phyloP scores from a whole-genome alignment of 1,284 basidiomycete genomes.

The Ganoderma leucocontextum region DNA sequence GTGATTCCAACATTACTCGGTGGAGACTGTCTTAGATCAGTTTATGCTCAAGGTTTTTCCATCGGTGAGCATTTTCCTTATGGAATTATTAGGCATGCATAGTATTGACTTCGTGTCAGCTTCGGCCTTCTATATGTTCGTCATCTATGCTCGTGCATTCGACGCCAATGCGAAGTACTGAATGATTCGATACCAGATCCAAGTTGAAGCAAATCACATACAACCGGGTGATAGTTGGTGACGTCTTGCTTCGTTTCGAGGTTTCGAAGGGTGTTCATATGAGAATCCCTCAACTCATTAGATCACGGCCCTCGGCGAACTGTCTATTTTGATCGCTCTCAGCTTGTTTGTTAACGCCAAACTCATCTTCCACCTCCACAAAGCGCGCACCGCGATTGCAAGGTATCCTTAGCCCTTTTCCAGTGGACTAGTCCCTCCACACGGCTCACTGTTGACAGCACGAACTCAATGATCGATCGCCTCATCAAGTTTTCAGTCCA shows the following conservation, averaged over 20 bases:
- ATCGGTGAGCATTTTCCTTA: not conserved
- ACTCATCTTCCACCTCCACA: not conserved
- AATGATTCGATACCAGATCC: not conserved
- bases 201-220: not conserved
- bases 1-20: no score
- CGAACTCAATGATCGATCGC: not conserved
- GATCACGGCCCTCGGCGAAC: not conserved
- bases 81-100: not conserved
- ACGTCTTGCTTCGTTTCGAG: not conserved
- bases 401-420: not conserved
- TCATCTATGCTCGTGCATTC: not conserved
- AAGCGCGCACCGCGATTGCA: not conserved
- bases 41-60: not conserved
- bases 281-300: not conserved
- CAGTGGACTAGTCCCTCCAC: not conserved
- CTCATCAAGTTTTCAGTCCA: not conserved
- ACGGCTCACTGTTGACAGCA: not conserved
- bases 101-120: not conserved
- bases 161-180: not conserved
- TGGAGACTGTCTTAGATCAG: not conserved
- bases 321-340: not conserved
- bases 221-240: not conserved
- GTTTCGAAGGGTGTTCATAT: not conserved
- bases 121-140: not conserved
- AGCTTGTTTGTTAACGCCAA: conserved; percentile 3